These are phyloP conservation scores for Cyclotella baltica DNA, from an alignment of 108 stramenopile species.

Conservation along the genomic window DNA sequence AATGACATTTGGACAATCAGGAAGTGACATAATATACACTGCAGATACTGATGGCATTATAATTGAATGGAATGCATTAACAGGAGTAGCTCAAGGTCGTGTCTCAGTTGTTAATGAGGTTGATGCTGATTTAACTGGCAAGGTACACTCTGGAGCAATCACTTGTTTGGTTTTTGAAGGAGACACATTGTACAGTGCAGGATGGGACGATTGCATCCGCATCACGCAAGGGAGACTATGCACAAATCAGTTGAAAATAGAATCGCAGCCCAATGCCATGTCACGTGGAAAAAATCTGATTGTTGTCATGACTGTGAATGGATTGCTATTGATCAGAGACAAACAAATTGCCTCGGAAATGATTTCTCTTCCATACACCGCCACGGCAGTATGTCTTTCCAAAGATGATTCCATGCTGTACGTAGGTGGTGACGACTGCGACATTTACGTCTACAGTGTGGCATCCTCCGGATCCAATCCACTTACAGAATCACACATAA, in stretches of 20 bases:
- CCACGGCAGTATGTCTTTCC: constrained; percentile 77
- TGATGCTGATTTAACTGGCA: constrained; percentile 57
- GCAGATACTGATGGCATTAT: constrained; percentile 93
- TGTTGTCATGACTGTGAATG: constrained; percentile 80
- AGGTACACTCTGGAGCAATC: constrained; percentile 78
- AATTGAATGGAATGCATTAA: constrained; percentile 80
- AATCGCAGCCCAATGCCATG: constrained; percentile 89
- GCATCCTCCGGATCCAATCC: constrained; percentile 28
- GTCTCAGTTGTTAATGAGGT: constrained; percentile 22
- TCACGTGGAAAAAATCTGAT: constrained; percentile 69
- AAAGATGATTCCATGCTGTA: constrained; percentile 82
- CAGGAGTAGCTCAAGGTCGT: constrained; percentile 46
- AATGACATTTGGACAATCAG: constrained; percentile 73
- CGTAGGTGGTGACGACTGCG: constrained; percentile 93
- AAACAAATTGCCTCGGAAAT: constrained; percentile 56
- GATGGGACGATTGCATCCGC: constrained; percentile 93
- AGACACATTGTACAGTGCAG: constrained; percentile 72
- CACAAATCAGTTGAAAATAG: constrained; percentile 57
- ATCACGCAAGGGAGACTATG: constrained; percentile 44
- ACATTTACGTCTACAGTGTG: constrained; percentile 85
- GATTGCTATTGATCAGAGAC: constrained; percentile 63
- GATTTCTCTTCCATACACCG: constrained; percentile 66
- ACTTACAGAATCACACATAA: constrained; percentile 64
- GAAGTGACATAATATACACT: constrained; percentile 74
- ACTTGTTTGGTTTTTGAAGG: constrained; percentile 49